phyloP scores from a whole-genome alignment of 768 basidiomycete genomes.

The Aureoboletus auriporus region DNA sequence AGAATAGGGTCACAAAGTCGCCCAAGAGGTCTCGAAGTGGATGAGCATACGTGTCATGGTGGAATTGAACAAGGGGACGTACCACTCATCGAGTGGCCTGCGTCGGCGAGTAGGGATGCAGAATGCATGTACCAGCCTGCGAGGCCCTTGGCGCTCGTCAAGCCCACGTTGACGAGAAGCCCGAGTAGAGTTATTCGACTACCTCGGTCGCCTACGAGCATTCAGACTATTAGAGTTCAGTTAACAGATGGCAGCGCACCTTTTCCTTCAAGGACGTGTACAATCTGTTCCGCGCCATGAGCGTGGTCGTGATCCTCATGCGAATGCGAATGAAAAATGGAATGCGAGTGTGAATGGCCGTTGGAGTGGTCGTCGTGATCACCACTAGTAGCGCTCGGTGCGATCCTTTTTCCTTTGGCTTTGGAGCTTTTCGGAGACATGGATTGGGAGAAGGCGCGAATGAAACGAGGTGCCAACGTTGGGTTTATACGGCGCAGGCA shows the following conservation, averaged over 20 bases:
- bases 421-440: conserved; percentile 22
- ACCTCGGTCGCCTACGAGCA: conserved; percentile 64
- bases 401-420: conserved; percentile 20
- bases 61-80: conserved; percentile 25
- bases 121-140: conserved; percentile 92
- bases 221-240: too few relatives aligned
- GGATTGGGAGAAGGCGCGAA: background rate
- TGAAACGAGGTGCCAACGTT: too few relatives aligned
- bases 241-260: conserved; percentile 38
- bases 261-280: conserved; percentile 61
- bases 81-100: conserved; percentile 89
- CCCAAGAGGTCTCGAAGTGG: conserved; percentile 65
- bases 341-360: conserved; percentile 53
- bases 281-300: conserved; percentile 63
- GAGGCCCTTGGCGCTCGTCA: conserved; percentile 80
- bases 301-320: conserved; percentile 56
- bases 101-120: conserved; percentile 87
- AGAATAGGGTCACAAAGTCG: conserved; percentile 87
- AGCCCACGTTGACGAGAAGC: conserved; percentile 71
- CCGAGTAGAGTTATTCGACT: conserved; percentile 84
- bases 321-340: conserved; percentile 65
- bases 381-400: conserved; percentile 31
- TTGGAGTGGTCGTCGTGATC: conserved; percentile 26
- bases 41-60: conserved; percentile 7
- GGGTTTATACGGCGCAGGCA: too few relatives aligned